These are phyloP conservation scores for Sambucus nigra DNA, from an alignment of 129 eudicot species.

Conservation along the genomic window DNA sequence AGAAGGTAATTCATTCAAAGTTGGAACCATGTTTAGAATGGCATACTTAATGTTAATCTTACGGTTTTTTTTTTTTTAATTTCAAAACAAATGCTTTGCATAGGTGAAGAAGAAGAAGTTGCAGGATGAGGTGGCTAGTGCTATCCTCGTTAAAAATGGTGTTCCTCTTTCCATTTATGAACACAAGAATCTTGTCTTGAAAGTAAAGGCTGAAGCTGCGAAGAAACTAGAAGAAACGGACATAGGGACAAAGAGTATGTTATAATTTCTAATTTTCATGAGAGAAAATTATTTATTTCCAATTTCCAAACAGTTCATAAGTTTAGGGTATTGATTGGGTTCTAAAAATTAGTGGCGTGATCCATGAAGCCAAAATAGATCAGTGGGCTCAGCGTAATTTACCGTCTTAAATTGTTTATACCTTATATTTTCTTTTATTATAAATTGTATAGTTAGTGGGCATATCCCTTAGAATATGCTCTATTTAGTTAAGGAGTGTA, in stretches of 20 bases:
- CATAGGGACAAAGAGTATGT: constrained; percentile 19
- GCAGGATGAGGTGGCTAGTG: constrained; percentile 36
- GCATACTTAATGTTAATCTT: background rate
- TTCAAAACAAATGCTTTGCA: background rate
- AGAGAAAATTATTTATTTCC: too few relatives aligned
- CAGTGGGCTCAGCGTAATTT: too few relatives aligned
- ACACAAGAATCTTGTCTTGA: constrained; percentile 24
- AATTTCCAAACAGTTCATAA: too few relatives aligned
- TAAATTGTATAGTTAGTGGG: too few relatives aligned
- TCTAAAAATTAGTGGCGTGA: background rate
- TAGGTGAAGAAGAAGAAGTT: constrained; percentile 49
- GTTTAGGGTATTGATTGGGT: too few relatives aligned
- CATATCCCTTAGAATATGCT: too few relatives aligned
- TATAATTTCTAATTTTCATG: background rate
- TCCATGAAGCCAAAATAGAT: too few relatives aligned
- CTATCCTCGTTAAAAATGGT: constrained; percentile 27
- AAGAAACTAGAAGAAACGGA: constrained; percentile 29
- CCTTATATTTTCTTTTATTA: too few relatives aligned
- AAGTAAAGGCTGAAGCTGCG: constrained; percentile 35
- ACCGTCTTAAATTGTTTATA: too few relatives aligned
- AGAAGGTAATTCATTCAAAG: constrained; percentile 28
- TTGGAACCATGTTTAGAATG: background rate
- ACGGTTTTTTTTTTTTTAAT: background rate
- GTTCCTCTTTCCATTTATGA: constrained; percentile 35
- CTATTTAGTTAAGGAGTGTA: too few relatives aligned